These are phyloP conservation scores for Metschnikowia shivogae DNA, from an alignment of 805 yeast species.

Conservation along the genomic window DNA sequence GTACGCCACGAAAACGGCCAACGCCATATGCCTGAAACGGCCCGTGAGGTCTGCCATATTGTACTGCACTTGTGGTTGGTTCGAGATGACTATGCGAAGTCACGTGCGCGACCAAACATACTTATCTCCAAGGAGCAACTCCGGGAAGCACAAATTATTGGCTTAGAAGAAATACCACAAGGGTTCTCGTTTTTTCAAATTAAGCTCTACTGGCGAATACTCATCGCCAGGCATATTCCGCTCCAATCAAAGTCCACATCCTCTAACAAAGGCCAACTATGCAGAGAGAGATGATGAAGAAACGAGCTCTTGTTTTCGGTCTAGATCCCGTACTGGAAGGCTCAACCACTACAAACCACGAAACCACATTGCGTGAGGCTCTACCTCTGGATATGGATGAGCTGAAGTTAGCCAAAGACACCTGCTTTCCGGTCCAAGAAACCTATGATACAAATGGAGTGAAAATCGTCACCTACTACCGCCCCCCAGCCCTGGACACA, in stretches of 20 bases:
- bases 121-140: too few relatives aligned
- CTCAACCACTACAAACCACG: not conserved
- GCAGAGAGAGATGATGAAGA: slow-evolving; percentile 10
- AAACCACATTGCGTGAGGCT: too few relatives aligned
- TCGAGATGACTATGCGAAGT: slow-evolving; percentile 2
- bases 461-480: slow-evolving; percentile 48
- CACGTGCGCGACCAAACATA: not conserved
- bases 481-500: slow-evolving; percentile 40
- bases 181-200: too few relatives aligned
- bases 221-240: too few relatives aligned
- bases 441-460: slow-evolving; percentile 11
- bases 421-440: slow-evolving; percentile 19
- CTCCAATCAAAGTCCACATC: too few relatives aligned
- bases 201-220: too few relatives aligned
- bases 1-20: slow-evolving; percentile 55
- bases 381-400: not conserved
- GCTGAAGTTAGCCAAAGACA: not conserved
- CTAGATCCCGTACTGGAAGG: slow-evolving; percentile 11
- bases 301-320: slow-evolving; percentile 7
- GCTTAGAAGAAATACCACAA: too few relatives aligned
- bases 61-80: not conserved
- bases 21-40: slow-evolving; percentile 43
- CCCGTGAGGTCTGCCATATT: slow-evolving; percentile 7
- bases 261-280: not conserved
- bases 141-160: too few relatives aligned